These are phyloP conservation scores for Candida dubliniensis DNA, from an alignment of 1,139 yeast species.

Conservation along the genomic window DNA sequence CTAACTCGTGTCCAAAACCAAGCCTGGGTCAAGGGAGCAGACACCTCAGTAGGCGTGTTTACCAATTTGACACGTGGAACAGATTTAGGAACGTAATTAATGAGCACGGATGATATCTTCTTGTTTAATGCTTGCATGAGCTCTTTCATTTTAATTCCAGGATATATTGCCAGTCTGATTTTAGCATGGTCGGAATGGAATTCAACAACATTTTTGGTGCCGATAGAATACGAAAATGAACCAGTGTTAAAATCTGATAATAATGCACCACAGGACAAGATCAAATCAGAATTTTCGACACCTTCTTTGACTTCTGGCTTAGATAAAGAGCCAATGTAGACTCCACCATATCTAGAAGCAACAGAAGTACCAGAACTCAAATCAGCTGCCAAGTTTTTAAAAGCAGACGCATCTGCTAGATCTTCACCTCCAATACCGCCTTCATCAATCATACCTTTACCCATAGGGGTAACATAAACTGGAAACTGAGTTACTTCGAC, in stretches of 20 bases:
- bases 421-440: slow-evolving; percentile 33
- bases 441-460: slow-evolving; percentile 80
- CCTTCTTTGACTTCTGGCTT: slow-evolving; percentile 72
- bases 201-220: slow-evolving; percentile 78
- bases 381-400: slow-evolving; percentile 25
- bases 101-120: slow-evolving; percentile 32
- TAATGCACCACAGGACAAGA: slow-evolving; percentile 77
- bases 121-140: slow-evolving; percentile 51
- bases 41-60: slow-evolving; percentile 29
- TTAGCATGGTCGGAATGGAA: slow-evolving; percentile 88
- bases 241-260: slow-evolving; percentile 90
- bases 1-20: slow-evolving; percentile 81
- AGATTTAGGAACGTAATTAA: slow-evolving; percentile 43
- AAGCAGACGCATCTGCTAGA: slow-evolving; percentile 28
- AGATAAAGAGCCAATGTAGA: slow-evolving; percentile 79
- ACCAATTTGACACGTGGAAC: slow-evolving; percentile 46
- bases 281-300: slow-evolving; percentile 76
- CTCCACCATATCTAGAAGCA: slow-evolving; percentile 79
- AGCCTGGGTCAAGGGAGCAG: slow-evolving; percentile 57
- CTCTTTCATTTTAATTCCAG: slow-evolving; percentile 76
- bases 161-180: slow-evolving; percentile 73
- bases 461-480: slow-evolving; percentile 87
- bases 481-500: slow-evolving; percentile 77
- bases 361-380: slow-evolving; percentile 23
- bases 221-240: slow-evolving; percentile 79